These are phyloP conservation scores for Phanerochaete sordida DNA, from an alignment of 768 basidiomycete genomes.

Conservation along the genomic window DNA sequence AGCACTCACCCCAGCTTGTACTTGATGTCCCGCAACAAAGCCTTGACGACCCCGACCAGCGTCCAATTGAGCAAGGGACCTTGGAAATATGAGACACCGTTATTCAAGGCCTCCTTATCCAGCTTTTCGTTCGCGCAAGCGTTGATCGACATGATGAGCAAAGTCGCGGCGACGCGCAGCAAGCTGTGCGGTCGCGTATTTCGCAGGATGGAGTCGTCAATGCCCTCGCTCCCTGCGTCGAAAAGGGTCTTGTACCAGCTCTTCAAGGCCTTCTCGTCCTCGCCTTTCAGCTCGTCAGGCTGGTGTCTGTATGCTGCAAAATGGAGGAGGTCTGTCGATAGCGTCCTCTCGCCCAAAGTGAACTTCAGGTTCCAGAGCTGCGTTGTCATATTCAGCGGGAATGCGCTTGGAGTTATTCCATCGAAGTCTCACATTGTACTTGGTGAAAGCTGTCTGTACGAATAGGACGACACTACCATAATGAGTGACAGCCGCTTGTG, in stretches of 20 bases:
- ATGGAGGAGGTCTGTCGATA: constrained; percentile 50
- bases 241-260: constrained; percentile 79
- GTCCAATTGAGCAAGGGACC: constrained; percentile 77
- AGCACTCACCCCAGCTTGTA: too few species aligned
- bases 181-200: constrained; percentile 64
- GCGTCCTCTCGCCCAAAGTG: constrained; percentile 40
- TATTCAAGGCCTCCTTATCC: constrained; percentile 64
- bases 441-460: constrained; percentile 58
- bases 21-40: constrained; percentile 58
- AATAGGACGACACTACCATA: constrained; percentile 80
- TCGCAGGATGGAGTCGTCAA: constrained; percentile 70
- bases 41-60: constrained; percentile 66
- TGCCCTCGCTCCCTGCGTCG: constrained; percentile 73
- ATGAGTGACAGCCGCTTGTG: constrained; percentile 76
- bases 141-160: constrained; percentile 62
- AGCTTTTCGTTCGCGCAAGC: constrained; percentile 48
- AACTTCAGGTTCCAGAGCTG: constrained; percentile 52
- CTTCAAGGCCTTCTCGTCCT: constrained; percentile 25
- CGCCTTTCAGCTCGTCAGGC: constrained; percentile 28
- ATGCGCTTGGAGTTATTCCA: constrained; percentile 12
- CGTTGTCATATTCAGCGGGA: too few species aligned
- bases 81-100: constrained; percentile 76
- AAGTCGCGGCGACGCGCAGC: constrained; percentile 60
- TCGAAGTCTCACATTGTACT: constrained; percentile 69
- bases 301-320: constrained; percentile 42